Base-by-base conservation (phyloP, 257 asterid species). In the Hygrophila difformis region DNA sequence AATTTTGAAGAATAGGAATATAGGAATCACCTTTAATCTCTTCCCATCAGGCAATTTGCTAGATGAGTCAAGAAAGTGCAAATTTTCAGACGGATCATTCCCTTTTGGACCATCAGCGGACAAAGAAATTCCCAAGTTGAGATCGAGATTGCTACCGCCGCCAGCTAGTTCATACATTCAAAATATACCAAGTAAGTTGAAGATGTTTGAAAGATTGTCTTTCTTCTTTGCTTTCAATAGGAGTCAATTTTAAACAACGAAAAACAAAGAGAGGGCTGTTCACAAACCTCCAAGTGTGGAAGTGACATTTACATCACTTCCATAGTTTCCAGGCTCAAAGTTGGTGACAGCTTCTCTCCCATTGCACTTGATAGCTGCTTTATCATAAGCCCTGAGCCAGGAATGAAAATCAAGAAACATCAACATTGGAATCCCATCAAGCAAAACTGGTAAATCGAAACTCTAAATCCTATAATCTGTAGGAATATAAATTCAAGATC, bases 111-210 rank as follows among this genome's bases (percentile, higher is more conserved):
- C 61, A 36, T 47, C 38, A 19, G 68, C 51, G 53, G 78, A 65
- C 3, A 73, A 75, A 62, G 93, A 77, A 39, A 77, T 64, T 65
- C 84, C 72, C 34, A 81, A 87, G 67, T 69, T 77, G 48, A 81
- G 84, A 72, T 81, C 84, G 62, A 81, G 87, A 64, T 56, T 57
- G 39, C 55, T 50, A 40, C 59, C 56, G 26, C 51, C 54, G 52
- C 68, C 93, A 77, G 65, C 63, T 26, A 31, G 39, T 33, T 53
- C 39, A 52, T 15, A 45, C 28, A 23, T 21, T n/a, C 45, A 57
- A 42, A 51, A 41, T 18, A 39, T 38, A 56, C 49, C 42, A 44
- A 22, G 56, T 42, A 43, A 33, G 33, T 28, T n/a, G n/a, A n/a
- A n/a, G n/a, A n/a, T 44, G 18, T 13, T 15, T 1, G 23, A 20